Evolutionary conservation across 148 eudicot species (phyloP).

Genomic region (Selenicereus undatus): DNA sequence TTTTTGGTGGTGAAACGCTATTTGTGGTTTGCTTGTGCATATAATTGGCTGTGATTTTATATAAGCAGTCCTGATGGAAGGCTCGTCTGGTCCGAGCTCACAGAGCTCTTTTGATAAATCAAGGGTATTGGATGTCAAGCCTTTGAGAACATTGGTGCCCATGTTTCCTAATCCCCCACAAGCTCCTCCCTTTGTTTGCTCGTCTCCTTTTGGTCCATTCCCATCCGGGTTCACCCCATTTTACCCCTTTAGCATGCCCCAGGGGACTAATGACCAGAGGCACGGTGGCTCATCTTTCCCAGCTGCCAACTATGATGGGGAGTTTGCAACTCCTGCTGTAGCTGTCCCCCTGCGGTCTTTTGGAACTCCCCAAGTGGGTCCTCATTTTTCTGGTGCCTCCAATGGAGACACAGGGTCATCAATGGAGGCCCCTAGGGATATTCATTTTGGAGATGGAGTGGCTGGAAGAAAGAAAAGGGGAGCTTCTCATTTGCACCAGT

Average conservation of each 20-base stretch:
- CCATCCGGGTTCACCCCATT: slow-evolving; percentile 53
- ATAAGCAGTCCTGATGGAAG: slow-evolving; percentile 24
- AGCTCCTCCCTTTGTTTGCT: slow-evolving; percentile 54
- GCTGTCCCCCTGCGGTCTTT: slow-evolving; percentile 73
- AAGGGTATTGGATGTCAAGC: slow-evolving; percentile 62
- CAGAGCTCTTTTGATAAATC: slow-evolving; percentile 47
- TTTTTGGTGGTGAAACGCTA: not conserved
- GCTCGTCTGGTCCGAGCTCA: slow-evolving; percentile 33
- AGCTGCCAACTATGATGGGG: slow-evolving; percentile 22
- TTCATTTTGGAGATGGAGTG: slow-evolving; percentile 36
- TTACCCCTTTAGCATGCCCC: slow-evolving; percentile 45
- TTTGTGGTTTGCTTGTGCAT: not conserved
- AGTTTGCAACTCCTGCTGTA: slow-evolving; percentile 34
- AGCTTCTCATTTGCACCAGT: slow-evolving; percentile 15
- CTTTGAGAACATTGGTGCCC: slow-evolving; percentile 57
- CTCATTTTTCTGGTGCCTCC: slow-evolving; percentile 33
- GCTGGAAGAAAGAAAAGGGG: slow-evolving; percentile 33
- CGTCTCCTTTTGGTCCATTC: slow-evolving; percentile 47
- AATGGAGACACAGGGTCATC: slow-evolving; percentile 49
- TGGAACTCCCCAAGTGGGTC: slow-evolving; percentile 54
- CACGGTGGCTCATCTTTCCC: slow-evolving; percentile 4
- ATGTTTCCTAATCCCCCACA: slow-evolving; percentile 57
- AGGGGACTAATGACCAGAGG: slow-evolving; percentile 5
- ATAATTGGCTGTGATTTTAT: not conserved
- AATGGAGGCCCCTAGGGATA: slow-evolving; percentile 31